These are phyloP conservation scores for Chaetomiaceae sp. DNA, from an alignment of 2,329 filamentous ascomycete genomes.

Conservation along the genomic window DNA sequence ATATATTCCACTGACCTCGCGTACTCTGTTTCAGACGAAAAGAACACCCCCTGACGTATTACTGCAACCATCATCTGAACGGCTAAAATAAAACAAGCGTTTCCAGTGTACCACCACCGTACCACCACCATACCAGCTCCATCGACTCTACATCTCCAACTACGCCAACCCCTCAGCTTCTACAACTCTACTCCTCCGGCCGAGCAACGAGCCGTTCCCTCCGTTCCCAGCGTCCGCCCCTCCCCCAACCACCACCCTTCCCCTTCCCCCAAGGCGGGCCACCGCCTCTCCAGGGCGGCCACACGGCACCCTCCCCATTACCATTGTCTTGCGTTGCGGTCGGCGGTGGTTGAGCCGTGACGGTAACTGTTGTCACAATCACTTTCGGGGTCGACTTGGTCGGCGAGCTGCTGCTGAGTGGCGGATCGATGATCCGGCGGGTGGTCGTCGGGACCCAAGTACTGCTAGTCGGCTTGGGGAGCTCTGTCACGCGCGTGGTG, in stretches of 20 bases:
- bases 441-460: neutral
- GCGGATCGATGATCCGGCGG: neutral
- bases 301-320: neutral
- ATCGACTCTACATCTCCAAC: too few relatives aligned
- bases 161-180: too few relatives aligned
- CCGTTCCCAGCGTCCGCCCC: neutral
- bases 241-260: slow-evolving; percentile 9
- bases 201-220: slow-evolving; percentile 3
- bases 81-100: too few relatives aligned
- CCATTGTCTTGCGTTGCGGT: slow-evolving; percentile 1
- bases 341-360: neutral
- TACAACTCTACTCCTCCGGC: neutral
- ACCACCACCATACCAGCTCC: too few relatives aligned
- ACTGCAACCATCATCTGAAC: too few relatives aligned
- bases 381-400: neutral
- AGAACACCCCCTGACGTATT: too few relatives aligned
- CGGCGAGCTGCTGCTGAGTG: neutral
- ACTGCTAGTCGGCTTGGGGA: neutral
- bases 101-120: too few relatives aligned
- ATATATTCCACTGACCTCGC: too few relatives aligned
- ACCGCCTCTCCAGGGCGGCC: slow-evolving; percentile 4
- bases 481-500: neutral
- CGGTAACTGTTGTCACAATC: neutral
- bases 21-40: too few relatives aligned
- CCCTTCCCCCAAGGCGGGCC: slow-evolving; percentile 16